Evolutionary conservation across 2,329 filamentous ascomycete species (phyloP).

Genomic region (Monosporascus sp.): DNA sequence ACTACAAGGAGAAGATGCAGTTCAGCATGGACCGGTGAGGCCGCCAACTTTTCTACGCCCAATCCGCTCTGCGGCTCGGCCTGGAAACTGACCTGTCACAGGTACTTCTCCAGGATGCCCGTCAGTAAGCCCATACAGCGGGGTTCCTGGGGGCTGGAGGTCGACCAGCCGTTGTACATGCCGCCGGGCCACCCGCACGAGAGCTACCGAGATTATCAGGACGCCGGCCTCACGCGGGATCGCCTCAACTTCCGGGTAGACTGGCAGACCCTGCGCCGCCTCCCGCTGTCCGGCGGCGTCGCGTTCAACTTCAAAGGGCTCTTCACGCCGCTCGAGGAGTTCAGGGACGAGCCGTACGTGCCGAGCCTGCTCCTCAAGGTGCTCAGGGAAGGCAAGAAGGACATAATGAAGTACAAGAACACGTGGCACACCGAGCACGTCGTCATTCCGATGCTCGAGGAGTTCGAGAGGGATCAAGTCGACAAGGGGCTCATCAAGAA

Average conservation of each 20-base stretch:
- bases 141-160: conserved; percentile 78
- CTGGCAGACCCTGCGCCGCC: conserved; percentile 78
- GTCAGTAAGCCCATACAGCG: conserved; percentile 73
- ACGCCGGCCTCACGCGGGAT: conserved; percentile 48
- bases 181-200: conserved; percentile 64
- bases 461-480: conserved; percentile 63
- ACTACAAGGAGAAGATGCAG: conserved; percentile 84
- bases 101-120: conserved; percentile 77
- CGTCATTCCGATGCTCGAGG: conserved; percentile 57
- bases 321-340: conserved; percentile 68
- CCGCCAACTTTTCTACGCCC: not conserved
- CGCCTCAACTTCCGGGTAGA: conserved; percentile 72
- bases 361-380: conserved; percentile 66
- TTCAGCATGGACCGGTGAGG: conserved; percentile 77
- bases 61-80: too few species aligned
- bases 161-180: conserved; percentile 71
- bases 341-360: conserved; percentile 67
- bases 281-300: conserved; percentile 70
- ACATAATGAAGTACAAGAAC: conserved; percentile 74
- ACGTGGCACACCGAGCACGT: conserved; percentile 76
- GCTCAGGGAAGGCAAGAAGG: conserved; percentile 65
- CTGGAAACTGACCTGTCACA: conserved; percentile 22
- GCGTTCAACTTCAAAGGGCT: conserved; percentile 88
- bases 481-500: conserved; percentile 53
- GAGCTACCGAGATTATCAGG: conserved; percentile 52